Base-by-base conservation (phyloP, 768 basidiomycete species). In the Boletus huronensis region DNA sequence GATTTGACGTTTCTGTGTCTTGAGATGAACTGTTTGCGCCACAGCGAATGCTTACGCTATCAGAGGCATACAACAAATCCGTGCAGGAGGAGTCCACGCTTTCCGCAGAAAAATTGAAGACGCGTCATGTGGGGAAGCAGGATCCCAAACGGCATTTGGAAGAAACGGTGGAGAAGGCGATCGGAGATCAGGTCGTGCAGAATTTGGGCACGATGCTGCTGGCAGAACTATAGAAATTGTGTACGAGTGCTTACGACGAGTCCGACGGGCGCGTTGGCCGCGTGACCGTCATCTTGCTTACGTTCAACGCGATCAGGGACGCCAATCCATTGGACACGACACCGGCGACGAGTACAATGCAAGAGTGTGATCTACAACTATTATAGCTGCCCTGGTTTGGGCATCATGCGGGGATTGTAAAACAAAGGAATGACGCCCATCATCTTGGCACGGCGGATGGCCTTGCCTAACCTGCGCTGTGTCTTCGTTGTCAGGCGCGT, bases 41-140 rank as follows among this genome's bases (percentile, higher is more conserved):
- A 34, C 57, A 56, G 57, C 70, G 95, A 51, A 98, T 99, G 97
- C 84, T 98, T 47, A 73, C 83, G 34, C 83, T 99, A 21, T 93
- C 97, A 26, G 87, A 88, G 71, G 86, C 90, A 26, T 99, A 99
- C 78, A 97, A 96, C 73, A 97, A 96, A 73, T 96, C 93, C 0
- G 93, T 99, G 45, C 90, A 96, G 74, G 97, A 98, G 72, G 97
- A 98, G 72, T 88, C 93, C 50, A 98, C 94, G n/a, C 75, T 99
- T 51, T 90, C 93, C 14, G 68, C 87, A 6, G 93, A 98, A 52
- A 93, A 98, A 70, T 80, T 98, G 34, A 97, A 97, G 77, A 98
- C 95, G 47, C 85, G 97, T 62, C 95, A 97, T 72, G 93, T 98
- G 63, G 95, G 95, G 53, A 97, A 96, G 71, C 91, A 95, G 64